A percentile compares a stretch with the other conserved stretches of the same genome.
phyloP scores from a whole-genome alignment of 148 eudicot species.

The Rhododendron mucronatum region DNA sequence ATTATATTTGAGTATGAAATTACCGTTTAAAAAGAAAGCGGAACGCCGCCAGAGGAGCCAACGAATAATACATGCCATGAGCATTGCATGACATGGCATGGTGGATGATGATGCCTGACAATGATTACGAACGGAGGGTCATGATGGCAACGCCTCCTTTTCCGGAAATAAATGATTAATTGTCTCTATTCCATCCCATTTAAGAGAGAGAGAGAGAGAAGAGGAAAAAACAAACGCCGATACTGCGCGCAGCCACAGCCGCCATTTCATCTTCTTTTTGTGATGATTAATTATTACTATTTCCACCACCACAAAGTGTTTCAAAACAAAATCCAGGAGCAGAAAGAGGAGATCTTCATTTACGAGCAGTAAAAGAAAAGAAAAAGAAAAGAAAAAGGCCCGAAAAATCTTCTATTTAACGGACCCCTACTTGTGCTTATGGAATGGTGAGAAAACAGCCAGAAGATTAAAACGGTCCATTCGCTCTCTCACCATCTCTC shows the following conservation, averaged over 20 bases:
- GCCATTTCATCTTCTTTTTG: slow-evolving; percentile 9
- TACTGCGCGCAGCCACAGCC: slow-evolving; percentile 17
- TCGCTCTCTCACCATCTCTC: neutral
- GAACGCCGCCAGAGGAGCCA: too few species aligned
- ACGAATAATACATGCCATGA: neutral
- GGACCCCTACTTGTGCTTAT: neutral
- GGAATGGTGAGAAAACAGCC: neutral
- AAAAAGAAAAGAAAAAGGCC: neutral
- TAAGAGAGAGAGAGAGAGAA: neutral
- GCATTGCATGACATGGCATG: neutral
- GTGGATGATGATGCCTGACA: neutral
- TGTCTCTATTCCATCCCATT: neutral
- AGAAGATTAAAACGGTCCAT: neutral
- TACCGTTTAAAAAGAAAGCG: too few species aligned
- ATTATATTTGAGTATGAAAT: too few species aligned
- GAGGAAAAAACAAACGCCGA: neutral
- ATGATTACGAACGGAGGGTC: slow-evolving; percentile 1
- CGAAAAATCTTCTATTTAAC: slow-evolving; percentile 9
- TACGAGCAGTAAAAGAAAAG: neutral
- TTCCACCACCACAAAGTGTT: neutral
- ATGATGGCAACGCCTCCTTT: slow-evolving; percentile 10
- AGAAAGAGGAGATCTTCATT: too few species aligned
- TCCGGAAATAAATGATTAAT: slow-evolving; percentile 3
- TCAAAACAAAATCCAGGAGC: neutral
- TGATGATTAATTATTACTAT: neutral